These are phyloP conservation scores for Globisporangium nunn DNA, from an alignment of 352 stramenopile species.

Conservation along the genomic window DNA sequence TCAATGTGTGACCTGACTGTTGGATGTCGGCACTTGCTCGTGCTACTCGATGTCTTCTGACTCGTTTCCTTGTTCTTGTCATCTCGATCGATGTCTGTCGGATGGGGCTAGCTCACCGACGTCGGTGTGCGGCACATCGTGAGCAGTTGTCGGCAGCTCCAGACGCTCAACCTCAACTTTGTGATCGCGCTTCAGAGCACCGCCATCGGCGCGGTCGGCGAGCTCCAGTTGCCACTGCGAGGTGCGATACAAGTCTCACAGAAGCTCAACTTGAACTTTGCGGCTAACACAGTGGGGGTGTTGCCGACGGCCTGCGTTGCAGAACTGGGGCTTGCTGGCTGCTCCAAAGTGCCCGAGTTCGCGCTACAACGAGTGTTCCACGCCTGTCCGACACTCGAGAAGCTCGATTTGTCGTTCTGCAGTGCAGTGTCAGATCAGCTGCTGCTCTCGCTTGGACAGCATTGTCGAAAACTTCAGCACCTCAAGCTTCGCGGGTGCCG, in stretches of 20 bases:
- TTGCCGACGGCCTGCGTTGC: background rate
- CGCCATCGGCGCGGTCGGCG: conserved; percentile 47
- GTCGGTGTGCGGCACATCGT: conserved; percentile 44
- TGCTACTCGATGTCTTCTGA: background rate
- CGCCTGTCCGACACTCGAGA: conserved; percentile 55
- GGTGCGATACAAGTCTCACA: conserved; percentile 17
- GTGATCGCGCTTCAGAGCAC: conserved; percentile 38
- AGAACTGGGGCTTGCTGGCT: conserved; percentile 70
- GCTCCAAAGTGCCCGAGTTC: conserved; percentile 64
- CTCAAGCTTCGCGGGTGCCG: conserved; percentile 80
- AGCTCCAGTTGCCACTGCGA: conserved; percentile 41
- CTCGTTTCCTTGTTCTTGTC: background rate
- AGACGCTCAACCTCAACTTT: conserved; percentile 50
- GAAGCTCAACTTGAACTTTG: background rate
- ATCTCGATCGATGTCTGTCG: background rate
- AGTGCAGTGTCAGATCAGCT: conserved; percentile 70
- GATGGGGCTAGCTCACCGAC: conserved; percentile 45
- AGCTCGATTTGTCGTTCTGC: conserved; percentile 80
- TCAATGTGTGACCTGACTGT: background rate
- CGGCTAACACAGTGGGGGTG: background rate
- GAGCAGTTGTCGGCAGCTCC: conserved; percentile 34
- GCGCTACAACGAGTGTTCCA: conserved; percentile 79
- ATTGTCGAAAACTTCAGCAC: conserved; percentile 46
- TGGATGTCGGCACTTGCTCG: too few relatives aligned
- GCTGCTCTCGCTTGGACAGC: conserved; percentile 59